Percentiles rank a stretch among this genome's conserved stretches.
These are phyloP conservation scores for Xylaria sp. DNA, from an alignment of 2,329 filamentous ascomycete species.

Conservation along the genomic window DNA sequence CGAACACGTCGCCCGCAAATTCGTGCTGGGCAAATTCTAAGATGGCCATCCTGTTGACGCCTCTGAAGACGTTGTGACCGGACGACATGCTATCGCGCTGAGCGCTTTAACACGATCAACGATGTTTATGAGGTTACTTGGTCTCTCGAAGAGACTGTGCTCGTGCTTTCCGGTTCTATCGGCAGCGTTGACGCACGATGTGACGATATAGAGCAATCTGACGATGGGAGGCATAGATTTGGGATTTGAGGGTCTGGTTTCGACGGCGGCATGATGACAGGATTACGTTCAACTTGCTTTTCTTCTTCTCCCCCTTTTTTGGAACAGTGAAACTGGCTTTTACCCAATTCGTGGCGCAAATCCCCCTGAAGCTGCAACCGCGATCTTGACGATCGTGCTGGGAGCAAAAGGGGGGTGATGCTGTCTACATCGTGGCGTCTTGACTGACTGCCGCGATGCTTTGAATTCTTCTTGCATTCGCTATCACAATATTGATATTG, in stretches of 20 bases:
- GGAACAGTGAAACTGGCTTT: not conserved
- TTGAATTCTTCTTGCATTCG: slow-evolving; percentile 12
- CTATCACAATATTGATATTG: not conserved
- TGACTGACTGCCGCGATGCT: not conserved
- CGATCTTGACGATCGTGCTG: slow-evolving; percentile 4
- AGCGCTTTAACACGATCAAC: slow-evolving; percentile 28
- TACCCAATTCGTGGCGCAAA: not conserved
- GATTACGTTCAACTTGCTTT: not conserved
- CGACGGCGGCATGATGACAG: not conserved
- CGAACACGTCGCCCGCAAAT: slow-evolving; percentile 30
- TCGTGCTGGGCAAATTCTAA: slow-evolving; percentile 34
- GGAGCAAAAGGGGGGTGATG: not conserved
- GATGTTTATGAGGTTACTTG: slow-evolving; percentile 27
- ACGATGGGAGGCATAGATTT: slow-evolving; percentile 5
- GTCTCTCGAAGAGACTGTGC: slow-evolving; percentile 7
- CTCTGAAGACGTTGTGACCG: not conserved
- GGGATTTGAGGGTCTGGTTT: slow-evolving; percentile 7
- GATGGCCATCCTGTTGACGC: not conserved
- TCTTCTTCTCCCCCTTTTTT: not conserved
- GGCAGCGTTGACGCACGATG: slow-evolving; percentile 11
- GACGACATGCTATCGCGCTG: slow-evolving; percentile 22
- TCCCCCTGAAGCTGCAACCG: not conserved
- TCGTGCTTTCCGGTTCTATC: slow-evolving; percentile 1
- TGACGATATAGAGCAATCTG: slow-evolving; percentile 2
- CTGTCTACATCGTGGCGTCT: not conserved